phyloP scores from a whole-genome alignment of 192 early-diverging fungal genomes.

The Coemansia sp. region DNA sequence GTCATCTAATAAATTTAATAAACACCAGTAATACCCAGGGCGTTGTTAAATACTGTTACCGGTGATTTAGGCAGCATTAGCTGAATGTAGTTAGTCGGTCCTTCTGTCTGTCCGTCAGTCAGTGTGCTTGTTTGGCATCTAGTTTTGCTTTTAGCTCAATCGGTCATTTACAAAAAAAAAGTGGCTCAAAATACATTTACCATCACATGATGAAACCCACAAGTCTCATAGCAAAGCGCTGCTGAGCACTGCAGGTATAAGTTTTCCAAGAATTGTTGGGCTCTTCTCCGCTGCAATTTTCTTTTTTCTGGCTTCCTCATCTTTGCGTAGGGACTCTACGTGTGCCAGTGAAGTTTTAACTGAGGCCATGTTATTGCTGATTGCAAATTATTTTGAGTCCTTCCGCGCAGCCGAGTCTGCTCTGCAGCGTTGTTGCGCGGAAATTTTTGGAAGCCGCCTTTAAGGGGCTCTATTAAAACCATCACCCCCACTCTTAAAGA shows the following conservation, averaged over 20 bases:
- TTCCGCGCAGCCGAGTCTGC: conserved; percentile 25
- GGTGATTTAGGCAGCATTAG: too few species aligned
- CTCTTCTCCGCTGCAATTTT: neutral
- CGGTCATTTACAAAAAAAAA: too few species aligned
- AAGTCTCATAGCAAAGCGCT: neutral
- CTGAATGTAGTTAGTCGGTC: too few species aligned
- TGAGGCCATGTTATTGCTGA: conserved; percentile 50
- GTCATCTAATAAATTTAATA: too few species aligned
- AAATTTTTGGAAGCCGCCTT: conserved; percentile 54
- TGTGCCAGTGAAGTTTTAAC: conserved; percentile 53
- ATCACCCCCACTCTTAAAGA: too few species aligned
- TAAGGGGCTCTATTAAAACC: too few species aligned
- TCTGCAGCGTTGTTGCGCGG: conserved; percentile 20
- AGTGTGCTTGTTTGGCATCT: too few species aligned
- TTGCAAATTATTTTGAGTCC: conserved; percentile 50
- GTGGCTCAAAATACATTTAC: neutral
- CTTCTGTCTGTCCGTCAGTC: too few species aligned
- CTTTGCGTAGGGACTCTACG: conserved; percentile 50
- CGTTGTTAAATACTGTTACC: too few species aligned
- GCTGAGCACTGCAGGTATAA: neutral
- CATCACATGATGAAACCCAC: neutral
- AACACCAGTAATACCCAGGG: too few species aligned
- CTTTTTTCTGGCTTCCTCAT: conserved; percentile 19
- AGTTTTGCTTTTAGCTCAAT: too few species aligned
- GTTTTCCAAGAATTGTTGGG: neutral